Conservation (phyloP, 2,329 filamentous ascomycete genomes). For the Aspergillus piperis region DNA sequence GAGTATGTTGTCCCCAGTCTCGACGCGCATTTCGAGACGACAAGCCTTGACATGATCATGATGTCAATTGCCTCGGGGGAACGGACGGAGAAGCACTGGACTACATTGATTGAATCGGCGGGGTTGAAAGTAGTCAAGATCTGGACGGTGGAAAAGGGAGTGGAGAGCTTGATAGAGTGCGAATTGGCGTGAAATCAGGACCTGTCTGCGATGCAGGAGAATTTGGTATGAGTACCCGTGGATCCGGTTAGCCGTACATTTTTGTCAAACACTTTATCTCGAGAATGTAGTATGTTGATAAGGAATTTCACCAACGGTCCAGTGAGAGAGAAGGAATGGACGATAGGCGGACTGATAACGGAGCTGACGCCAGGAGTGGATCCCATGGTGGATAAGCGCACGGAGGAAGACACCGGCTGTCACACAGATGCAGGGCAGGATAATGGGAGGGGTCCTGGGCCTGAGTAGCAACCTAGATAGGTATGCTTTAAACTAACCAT, state of each 20-base stretch:
- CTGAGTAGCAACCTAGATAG: neutral
- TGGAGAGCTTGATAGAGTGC: conserved; percentile 29
- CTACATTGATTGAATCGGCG: conserved; percentile 30
- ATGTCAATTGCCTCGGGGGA: conserved; percentile 42
- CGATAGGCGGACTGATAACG: conserved; percentile 2
- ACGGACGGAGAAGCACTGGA: conserved; percentile 45
- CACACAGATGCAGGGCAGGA: neutral
- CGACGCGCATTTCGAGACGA: conserved; percentile 32
- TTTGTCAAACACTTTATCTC: neutral
- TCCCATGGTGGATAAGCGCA: neutral
- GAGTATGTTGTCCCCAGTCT: conserved; percentile 45
- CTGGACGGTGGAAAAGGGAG: conserved; percentile 25
- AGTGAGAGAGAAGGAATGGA: neutral
- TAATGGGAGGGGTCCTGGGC: neutral
- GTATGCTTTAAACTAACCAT: neutral
- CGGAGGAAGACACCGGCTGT: neutral
- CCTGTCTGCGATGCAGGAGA: too few relatives aligned
- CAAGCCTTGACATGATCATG: conserved; percentile 46
- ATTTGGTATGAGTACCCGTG: neutral
- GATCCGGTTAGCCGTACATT: neutral
- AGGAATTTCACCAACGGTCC: neutral
- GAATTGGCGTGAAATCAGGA: conserved; percentile 17
- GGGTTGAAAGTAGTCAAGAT: conserved; percentile 41
- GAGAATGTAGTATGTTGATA: conserved; percentile 1
- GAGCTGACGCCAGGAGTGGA: conserved; percentile 1